Conservation (phyloP, 768 basidiomycete species). For the Calocera cornea region DNA sequence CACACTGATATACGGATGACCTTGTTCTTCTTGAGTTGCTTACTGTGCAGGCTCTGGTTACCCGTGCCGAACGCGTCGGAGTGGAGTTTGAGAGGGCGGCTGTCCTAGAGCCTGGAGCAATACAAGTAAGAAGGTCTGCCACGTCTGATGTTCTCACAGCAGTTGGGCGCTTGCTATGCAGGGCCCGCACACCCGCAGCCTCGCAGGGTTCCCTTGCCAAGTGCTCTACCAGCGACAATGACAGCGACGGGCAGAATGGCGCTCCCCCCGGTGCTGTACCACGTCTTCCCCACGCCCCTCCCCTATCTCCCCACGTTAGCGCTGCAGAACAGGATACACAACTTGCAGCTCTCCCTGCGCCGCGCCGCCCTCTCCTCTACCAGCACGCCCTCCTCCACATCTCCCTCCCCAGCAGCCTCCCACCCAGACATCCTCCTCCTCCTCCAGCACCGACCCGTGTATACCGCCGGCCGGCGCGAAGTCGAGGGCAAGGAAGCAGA, state of each 20-base stretch:
- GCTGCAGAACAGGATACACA: constrained; percentile 59
- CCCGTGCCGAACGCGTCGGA: too few species aligned
- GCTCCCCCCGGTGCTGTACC: constrained; percentile 50
- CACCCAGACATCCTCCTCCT: constrained; percentile 57
- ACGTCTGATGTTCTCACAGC: too few species aligned
- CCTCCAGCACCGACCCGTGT: constrained; percentile 85
- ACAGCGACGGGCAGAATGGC: background rate
- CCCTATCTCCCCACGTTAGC: constrained; percentile 57
- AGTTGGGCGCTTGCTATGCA: too few species aligned
- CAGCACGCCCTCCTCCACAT: constrained; percentile 44
- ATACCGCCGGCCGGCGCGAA: constrained; percentile 74
- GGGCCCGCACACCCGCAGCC: too few species aligned
- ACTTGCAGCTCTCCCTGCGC: constrained; percentile 44
- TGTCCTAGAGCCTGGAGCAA: too few species aligned
- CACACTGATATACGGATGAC: too few species aligned
- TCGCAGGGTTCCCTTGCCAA: too few species aligned
- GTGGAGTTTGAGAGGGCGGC: too few species aligned
- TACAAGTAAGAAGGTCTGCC: too few species aligned
- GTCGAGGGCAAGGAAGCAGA: constrained; percentile 43
- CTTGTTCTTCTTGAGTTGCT: too few species aligned
- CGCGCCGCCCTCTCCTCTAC: constrained; percentile 27
- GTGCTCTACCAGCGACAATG: too few species aligned
- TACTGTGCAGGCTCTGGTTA: too few species aligned
- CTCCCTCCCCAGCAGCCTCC: constrained; percentile 17
- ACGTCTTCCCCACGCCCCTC: constrained; percentile 63